Evolutionary conservation across 2,329 filamentous ascomycete species (phyloP), one percentile per base, ranked within the genome.

Genomic region (Lachnellula cervina): DNA sequence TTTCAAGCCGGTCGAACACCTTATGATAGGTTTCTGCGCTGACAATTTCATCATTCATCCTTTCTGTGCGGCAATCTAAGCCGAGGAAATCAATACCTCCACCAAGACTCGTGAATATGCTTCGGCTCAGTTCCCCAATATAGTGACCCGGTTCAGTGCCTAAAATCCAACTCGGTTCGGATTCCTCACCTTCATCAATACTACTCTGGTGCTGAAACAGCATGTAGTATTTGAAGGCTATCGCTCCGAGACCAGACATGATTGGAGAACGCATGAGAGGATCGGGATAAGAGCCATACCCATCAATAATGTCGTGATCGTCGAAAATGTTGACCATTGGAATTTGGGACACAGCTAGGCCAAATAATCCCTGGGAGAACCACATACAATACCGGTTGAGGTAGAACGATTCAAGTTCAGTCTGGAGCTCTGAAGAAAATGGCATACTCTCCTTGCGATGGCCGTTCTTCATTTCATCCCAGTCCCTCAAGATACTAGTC

Each of bases 321-420:
- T 97, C 93, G 78, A 89, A 97, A 71, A 99, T 92, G 70, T 99
- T 99, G 66, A 99, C 83, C 92, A 97, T 97, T 8, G 94, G 92
- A 46, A 99, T 97, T 70, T 97, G 93, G 2, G 89, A 88, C 64
- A 87, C 92, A 5, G 93, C 94, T 68, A 99, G 82, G n/a, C 88
- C 84, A 67, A 97, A 99, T 5, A 97, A 76, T 0, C 95, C 94
- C 66, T 96, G 92, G 0, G 92, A 97, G 72, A 97, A 99, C 92
- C 94, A 99, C 80, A 86, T 88, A 58, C 85, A 84, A 67, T 99
- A 99, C 19, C 89, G 83, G 57, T 96, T 82, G 0, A 99, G 79
- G 67, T 96, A 99, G 66, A 95, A 97, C 0, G 74, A 74, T 68
- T 99, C 94, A 5, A 99, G 75, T 72, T 99, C 91, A 47, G 89